phyloP scores from a whole-genome alignment of 1,284 basidiomycete genomes.

The Trichosporon coremiiforme region DNA sequence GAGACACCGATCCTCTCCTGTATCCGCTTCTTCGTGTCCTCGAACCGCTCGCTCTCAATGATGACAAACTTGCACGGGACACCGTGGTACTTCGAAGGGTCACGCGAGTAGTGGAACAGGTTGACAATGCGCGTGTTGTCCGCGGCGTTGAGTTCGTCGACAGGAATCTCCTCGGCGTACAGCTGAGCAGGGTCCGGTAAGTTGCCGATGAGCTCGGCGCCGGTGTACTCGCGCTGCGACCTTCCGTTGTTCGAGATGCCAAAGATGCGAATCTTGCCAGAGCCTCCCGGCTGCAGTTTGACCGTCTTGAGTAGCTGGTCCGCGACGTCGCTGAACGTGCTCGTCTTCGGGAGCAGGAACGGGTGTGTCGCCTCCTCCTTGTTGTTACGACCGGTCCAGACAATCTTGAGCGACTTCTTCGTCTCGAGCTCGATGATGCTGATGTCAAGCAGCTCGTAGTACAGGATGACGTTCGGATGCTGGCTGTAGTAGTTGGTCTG shows the following conservation, averaged over 20 bases:
- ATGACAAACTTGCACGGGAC: constrained; percentile 98
- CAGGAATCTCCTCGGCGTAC: constrained; percentile 93
- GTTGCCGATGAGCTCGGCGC: constrained; percentile 96
- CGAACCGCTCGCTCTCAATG: constrained; percentile 81
- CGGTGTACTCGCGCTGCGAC: constrained; percentile 87
- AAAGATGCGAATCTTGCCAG: constrained; percentile 89
- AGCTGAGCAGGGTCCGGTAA: constrained; percentile 91
- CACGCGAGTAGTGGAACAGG: constrained; percentile 97
- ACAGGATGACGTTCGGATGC: constrained; percentile 78
- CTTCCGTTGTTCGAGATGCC: constrained; percentile 83
- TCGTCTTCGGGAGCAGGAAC: constrained; percentile 97
- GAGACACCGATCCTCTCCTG: constrained; percentile 85
- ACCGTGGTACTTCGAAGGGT: constrained; percentile 87
- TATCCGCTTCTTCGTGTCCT: constrained; percentile 90
- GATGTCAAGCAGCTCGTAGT: constrained; percentile 96
- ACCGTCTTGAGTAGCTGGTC: constrained; percentile 84
- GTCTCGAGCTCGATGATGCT: constrained; percentile 98
- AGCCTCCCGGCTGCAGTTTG: constrained; percentile 73
- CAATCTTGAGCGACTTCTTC: constrained; percentile 92
- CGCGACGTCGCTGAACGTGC: constrained; percentile 83
- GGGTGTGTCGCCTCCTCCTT: constrained; percentile 88
- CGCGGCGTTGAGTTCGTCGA: constrained; percentile 82
- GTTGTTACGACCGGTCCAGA: constrained; percentile 96
- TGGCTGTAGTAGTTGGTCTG: constrained; percentile 81
- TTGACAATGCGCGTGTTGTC: constrained; percentile 92